Evolutionary conservation across 2,329 filamentous ascomycete genomes (phyloP).

Genomic region (Clonostachys byssicola): DNA sequence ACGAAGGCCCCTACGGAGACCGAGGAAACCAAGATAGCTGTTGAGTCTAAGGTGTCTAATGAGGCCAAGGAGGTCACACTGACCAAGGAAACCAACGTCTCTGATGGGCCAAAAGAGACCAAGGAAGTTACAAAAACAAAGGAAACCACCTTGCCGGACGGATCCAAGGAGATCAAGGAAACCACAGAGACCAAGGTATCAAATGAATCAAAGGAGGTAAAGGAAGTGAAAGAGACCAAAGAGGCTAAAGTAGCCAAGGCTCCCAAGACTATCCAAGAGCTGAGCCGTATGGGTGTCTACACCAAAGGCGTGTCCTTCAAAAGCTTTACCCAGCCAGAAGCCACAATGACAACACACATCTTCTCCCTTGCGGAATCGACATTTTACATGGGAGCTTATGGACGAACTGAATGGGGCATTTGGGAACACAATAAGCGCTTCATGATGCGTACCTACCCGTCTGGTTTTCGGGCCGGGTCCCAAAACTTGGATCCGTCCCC

Average conservation of each 20-base stretch:
- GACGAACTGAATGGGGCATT: constrained; percentile 40
- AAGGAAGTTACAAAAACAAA: no score
- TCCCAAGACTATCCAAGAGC: constrained; percentile 64
- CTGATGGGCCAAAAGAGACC: no score
- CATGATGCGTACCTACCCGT: constrained; percentile 86
- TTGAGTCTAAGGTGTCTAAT: no score
- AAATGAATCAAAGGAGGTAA: no score
- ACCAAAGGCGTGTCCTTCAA: constrained; percentile 81
- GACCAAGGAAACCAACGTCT: no score
- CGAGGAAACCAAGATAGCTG: no score
- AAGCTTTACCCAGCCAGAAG: constrained; percentile 68
- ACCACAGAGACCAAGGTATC: no score
- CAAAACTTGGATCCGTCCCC: constrained; percentile 82
- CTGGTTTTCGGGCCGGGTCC: constrained; percentile 74
- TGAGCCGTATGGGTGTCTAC: constrained; percentile 78
- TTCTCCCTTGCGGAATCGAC: constrained; percentile 63
- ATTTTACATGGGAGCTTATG: constrained; percentile 57
- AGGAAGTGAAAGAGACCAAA: neutral
- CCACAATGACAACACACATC: constrained; percentile 61
- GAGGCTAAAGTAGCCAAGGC: constrained; percentile 39
- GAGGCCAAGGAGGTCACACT: no score
- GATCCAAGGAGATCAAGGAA: no score
- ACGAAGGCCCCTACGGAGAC: no score
- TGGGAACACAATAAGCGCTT: constrained; percentile 80
- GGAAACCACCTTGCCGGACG: no score